A percentile compares a stretch with the other conserved stretches of the same genome.
Conservation (phyloP, 2,329 filamentous ascomycete genomes). For the Venturia pyrina region DNA sequence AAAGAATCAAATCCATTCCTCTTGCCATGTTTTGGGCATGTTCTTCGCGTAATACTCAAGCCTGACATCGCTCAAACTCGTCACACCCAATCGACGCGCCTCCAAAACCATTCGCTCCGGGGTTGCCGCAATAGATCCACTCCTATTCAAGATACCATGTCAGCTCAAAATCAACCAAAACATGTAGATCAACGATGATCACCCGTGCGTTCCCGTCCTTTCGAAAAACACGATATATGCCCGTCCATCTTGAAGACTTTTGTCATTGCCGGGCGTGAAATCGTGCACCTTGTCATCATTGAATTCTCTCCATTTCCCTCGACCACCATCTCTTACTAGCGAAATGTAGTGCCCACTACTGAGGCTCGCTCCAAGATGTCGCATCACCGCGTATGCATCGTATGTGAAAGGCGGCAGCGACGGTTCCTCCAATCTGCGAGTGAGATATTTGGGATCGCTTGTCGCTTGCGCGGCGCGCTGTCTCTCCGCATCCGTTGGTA, state of each 20-base stretch:
- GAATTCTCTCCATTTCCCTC: constrained; percentile 50
- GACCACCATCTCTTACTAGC: constrained; percentile 41
- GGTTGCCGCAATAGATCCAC: not conserved
- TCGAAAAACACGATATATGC: constrained; percentile 59
- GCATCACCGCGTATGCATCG: constrained; percentile 75
- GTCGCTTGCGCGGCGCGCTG: constrained; percentile 25
- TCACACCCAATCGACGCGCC: not conserved
- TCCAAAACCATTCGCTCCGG: not conserved
- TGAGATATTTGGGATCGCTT: constrained; percentile 17
- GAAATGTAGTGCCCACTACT: constrained; percentile 73
- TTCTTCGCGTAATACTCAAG: not conserved
- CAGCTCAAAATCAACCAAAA: not conserved
- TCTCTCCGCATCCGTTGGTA: constrained; percentile 28
- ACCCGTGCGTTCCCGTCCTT: constrained; percentile 13
- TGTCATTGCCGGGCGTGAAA: constrained; percentile 45
- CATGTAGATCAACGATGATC: not conserved
- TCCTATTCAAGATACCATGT: not conserved
- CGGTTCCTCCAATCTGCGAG: constrained; percentile 22
- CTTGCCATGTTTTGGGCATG: not conserved
- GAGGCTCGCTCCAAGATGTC: constrained; percentile 60
- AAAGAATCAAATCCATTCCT: not conserved
- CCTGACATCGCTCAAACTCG: not conserved
- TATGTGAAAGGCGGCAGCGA: constrained; percentile 58
- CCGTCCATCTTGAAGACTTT: constrained; percentile 50
- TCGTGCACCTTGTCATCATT: constrained; percentile 37